Conservation (phyloP, 805 yeast genomes). For the Kluyveromyces starmeri region DNA sequence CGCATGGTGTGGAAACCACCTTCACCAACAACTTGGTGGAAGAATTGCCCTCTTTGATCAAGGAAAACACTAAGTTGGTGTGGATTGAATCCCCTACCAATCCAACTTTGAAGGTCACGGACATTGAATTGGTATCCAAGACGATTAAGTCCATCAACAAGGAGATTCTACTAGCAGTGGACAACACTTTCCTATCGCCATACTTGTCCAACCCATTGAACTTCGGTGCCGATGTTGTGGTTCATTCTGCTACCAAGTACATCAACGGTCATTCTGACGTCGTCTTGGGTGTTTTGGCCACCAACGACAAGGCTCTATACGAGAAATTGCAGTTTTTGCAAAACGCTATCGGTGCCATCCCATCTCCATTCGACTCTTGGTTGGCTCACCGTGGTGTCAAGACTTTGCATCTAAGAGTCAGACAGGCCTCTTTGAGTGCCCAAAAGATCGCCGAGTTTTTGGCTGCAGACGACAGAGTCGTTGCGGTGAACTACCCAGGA, state of each 20-base stretch:
- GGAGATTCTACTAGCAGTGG: conserved; percentile 61
- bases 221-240: conserved; percentile 80
- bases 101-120: conserved; percentile 77
- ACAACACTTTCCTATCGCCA: conserved; percentile 84
- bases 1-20: conserved; percentile 63
- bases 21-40: conserved; percentile 57
- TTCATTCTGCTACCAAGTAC: conserved; percentile 85
- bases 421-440: conserved; percentile 60
- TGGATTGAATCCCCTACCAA: conserved; percentile 89
- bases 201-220: conserved; percentile 76
- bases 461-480: conserved; percentile 39
- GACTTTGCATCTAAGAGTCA: conserved; percentile 73
- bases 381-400: conserved; percentile 87
- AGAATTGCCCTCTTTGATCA: conserved; percentile 49
- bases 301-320: conserved; percentile 52
- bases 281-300: conserved; percentile 75
- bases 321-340: conserved; percentile 67
- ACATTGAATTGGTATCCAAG: conserved; percentile 52
- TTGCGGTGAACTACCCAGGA: conserved; percentile 78
- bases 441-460: conserved; percentile 61
- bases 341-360: conserved; percentile 82
- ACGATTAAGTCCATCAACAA: conserved; percentile 45
- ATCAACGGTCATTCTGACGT: conserved; percentile 91
- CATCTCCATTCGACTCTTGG: conserved; percentile 89
- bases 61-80: conserved; percentile 59